Evolutionary conservation across 2,329 filamentous ascomycete species (phyloP), one percentile per base, ranked within the genome.

Genomic region (Chaetomium globosum): DNA sequence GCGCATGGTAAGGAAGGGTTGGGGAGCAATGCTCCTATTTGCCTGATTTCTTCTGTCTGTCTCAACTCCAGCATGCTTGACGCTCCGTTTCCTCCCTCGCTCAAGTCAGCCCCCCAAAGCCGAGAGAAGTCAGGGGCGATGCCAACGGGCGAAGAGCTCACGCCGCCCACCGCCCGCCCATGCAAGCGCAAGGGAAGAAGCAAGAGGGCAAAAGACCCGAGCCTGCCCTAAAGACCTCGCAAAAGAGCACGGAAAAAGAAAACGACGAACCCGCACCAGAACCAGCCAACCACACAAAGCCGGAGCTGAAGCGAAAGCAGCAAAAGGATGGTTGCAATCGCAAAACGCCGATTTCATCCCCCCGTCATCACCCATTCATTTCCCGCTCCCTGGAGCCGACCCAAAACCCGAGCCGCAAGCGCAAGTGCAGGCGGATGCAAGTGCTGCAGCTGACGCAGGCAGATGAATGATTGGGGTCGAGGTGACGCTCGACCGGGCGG

Each of bases 1-100:
- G 1, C 3, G 26, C 16, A 53, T 8, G 51, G 51, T 31, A 53
- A 53, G 26, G 16, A 28, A 19, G 26, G 26, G 16, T 43, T 53
- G 51, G 51, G 51, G 28, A 53, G 51, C 51, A 53, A 19, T 53
- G 51, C 51, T 53, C 51, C 51, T 53, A 53, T 30, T 53, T 28
- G 13, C 51, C 16, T 53, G 26, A n/a, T 53, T 30, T 53, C 13
- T 53, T 12, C 51, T 48, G n/a, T 21, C 16, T 30, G 28, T 53
- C 51, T 53, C 51, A n/a, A 19, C 39, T n/a, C 39, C 39, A 43
- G 16, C 39, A 43, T 43, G 39, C 39, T 43, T 43, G 4, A 43
- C 39, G 39, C 39, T 7, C 39, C 36, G 10, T 39, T 19, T 39
- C 49, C 49, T 13, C 43, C 43, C 43, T 16, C 13, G 19, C n/a